Base-by-base conservation (phyloP, 1,284 basidiomycete genomes). In the Pulveroboletus sp. region DNA sequence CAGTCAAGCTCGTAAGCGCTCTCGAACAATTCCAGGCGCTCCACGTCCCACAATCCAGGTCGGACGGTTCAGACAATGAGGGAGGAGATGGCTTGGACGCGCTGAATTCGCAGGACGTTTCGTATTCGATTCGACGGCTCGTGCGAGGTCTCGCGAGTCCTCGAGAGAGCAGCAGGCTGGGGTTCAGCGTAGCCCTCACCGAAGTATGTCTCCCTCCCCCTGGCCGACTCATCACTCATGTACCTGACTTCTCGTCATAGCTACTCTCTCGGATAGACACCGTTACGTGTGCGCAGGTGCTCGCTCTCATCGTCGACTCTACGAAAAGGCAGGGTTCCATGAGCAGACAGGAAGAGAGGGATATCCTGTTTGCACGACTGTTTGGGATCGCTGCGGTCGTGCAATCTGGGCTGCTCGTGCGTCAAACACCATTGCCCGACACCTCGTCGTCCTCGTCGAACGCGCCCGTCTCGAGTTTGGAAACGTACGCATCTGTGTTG, bases 111-210 rank as follows among this genome's bases (percentile, higher is more conserved):
- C 86, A 89, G 62, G 94, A 97, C 76, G 92, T 96, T 0, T 85
- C 90, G 8, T 97, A 97, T 70, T 91, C 92, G 8, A 85, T 97
- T 66, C 84, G 92, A 59, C 76, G 95, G 35, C 80, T 97, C 29
- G 78, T 96, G 31, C 80, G 94, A 42, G 96, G 96, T 20, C 78
- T 99, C 26, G 94, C 91, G 0, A 95, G 92, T 73, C 91, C 94
- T 3, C 80, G 96, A 62, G 95, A 98, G 73, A 94, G 92, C 74
- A 95, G 94, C 70, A 78, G 96, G 62, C 77, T 97, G 35, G 96
- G 96, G 15, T 99, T 98, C 71, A 93, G 96, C 10, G 96, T 98
- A 43, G 94, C 95, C 20, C 78, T 99, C 63, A 95, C 96, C 2
- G 96, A 98, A 81, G 94, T 95, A 67, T 62, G 86, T 78, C 18